phyloP scores from a whole-genome alignment of 2,329 filamentous ascomycete genomes.

The Claviceps arundinis region DNA sequence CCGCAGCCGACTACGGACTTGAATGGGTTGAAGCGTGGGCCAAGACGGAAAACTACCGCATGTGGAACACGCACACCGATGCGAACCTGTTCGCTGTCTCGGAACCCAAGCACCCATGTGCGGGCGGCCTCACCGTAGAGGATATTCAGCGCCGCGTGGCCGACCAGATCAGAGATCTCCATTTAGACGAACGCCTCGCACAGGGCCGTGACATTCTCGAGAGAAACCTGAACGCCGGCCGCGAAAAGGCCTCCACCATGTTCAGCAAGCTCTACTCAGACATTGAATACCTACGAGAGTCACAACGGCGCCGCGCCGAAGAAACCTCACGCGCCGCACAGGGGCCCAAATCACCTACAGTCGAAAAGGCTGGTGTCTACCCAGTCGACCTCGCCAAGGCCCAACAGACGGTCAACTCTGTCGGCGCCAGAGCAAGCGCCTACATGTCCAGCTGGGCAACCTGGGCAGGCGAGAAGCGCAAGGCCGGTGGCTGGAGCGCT shows the following conservation, averaged over 20 bases:
- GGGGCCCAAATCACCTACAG: slow-evolving; percentile 2
- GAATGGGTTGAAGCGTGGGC: slow-evolving; percentile 86
- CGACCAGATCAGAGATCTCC: slow-evolving; percentile 85
- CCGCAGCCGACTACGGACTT: slow-evolving; percentile 65
- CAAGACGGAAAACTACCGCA: slow-evolving; percentile 76
- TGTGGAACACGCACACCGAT: slow-evolving; percentile 73
- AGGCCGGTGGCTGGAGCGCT: slow-evolving; percentile 32
- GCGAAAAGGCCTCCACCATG: slow-evolving; percentile 74
- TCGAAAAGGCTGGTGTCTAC: slow-evolving; percentile 5
- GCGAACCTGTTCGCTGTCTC: slow-evolving; percentile 88
- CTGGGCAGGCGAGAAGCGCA: slow-evolving; percentile 66
- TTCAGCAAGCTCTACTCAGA: slow-evolving; percentile 86
- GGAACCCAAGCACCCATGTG: slow-evolving; percentile 84
- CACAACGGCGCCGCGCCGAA: slow-evolving; percentile 29
- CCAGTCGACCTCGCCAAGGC: slow-evolving; percentile 24
- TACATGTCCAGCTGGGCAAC: slow-evolving; percentile 57
- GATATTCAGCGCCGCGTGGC: slow-evolving; percentile 83
- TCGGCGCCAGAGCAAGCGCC: slow-evolving; percentile 43
- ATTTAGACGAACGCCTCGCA: slow-evolving; percentile 80
- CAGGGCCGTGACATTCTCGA: slow-evolving; percentile 74
- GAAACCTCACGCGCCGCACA: slow-evolving; percentile 17
- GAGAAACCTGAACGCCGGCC: slow-evolving; percentile 77
- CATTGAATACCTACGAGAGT: slow-evolving; percentile 52
- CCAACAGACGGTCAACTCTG: slow-evolving; percentile 32
- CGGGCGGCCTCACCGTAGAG: slow-evolving; percentile 82